A percentile compares a stretch with the other conserved stretches of the same genome.
phyloP scores from a whole-genome alignment of 176 grass and related monocot species.

The Ampelocalamus luodianensis region DNA sequence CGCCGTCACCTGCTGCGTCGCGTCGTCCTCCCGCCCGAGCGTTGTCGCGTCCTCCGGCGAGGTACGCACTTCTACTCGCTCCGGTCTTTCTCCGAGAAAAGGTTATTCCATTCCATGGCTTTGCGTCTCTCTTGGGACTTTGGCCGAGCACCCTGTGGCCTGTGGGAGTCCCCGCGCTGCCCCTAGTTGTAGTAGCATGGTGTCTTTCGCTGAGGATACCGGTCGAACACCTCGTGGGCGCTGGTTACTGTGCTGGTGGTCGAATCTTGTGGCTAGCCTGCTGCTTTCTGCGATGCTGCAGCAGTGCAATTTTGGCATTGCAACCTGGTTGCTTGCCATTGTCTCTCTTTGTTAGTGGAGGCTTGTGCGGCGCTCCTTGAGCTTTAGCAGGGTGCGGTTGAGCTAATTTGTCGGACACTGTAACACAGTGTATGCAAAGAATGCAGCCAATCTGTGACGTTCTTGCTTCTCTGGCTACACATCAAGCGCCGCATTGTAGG shows the following conservation, averaged over 20 bases:
- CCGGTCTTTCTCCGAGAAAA: neutral
- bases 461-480: neutral
- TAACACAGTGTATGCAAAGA: neutral
- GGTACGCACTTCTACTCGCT: constrained; percentile 48
- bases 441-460: neutral
- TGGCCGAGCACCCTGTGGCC: neutral
- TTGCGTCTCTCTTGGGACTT: neutral
- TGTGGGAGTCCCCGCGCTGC: neutral
- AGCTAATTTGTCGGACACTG: neutral
- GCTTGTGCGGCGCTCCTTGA: neutral
- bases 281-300: neutral
- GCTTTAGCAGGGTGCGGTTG: neutral
- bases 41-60: constrained; percentile 76
- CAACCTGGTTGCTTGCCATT: neutral
- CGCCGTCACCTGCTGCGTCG: constrained; percentile 71
- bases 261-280: neutral
- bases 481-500: neutral
- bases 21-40: constrained; percentile 69
- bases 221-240: constrained; percentile 42
- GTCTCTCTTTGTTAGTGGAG: neutral
- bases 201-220: constrained; percentile 3
- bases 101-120: neutral
- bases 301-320: neutral
- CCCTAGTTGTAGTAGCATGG: neutral
- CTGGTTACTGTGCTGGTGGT: neutral